A percentile compares a stretch with the other conserved stretches of the same genome.
Evolutionary conservation across 2,329 filamentous ascomycete species (phyloP).

Genomic region (Westerdykella ornata): DNA sequence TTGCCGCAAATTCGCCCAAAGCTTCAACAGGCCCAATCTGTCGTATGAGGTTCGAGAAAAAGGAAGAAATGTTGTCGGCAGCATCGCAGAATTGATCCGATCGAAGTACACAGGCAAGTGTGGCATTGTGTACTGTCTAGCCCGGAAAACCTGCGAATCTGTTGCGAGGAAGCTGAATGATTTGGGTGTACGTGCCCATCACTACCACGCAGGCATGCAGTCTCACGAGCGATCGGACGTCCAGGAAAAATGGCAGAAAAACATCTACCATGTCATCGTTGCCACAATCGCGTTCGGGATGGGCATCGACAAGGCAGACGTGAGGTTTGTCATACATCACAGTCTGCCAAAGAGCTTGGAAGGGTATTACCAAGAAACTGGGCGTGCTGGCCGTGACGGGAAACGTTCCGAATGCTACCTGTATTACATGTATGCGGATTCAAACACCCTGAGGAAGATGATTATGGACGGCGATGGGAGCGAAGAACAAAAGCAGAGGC

Average conservation of each 20-base stretch:
- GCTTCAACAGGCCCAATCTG: constrained; percentile 94
- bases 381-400: constrained; percentile 86
- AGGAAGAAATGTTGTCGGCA: constrained; percentile 50
- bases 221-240: constrained; percentile 60
- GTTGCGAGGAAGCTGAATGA: constrained; percentile 64
- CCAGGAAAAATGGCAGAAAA: constrained; percentile 77
- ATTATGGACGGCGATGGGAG: constrained; percentile 75
- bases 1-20: constrained; percentile 78
- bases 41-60: constrained; percentile 80
- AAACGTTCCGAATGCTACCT: constrained; percentile 82
- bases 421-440: constrained; percentile 78
- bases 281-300: constrained; percentile 98
- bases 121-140: constrained; percentile 91
- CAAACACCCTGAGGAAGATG: constrained; percentile 66
- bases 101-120: constrained; percentile 62
- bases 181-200: constrained; percentile 63
- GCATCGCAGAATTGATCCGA: constrained; percentile 61
- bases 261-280: constrained; percentile 78
- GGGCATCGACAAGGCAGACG: constrained; percentile 98
- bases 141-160: constrained; percentile 72
- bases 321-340: constrained; percentile 93
- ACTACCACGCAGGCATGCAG: constrained; percentile 80
- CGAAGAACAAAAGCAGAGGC: constrained; percentile 72
- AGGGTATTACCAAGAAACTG: constrained; percentile 97
- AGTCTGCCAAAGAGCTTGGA: constrained; percentile 90